A percentile compares a stretch with the other conserved stretches of the same genome.
These are phyloP conservation scores for Yamadazyma akitaensis DNA, from an alignment of 805 yeast genomes.

Conservation along the genomic window DNA sequence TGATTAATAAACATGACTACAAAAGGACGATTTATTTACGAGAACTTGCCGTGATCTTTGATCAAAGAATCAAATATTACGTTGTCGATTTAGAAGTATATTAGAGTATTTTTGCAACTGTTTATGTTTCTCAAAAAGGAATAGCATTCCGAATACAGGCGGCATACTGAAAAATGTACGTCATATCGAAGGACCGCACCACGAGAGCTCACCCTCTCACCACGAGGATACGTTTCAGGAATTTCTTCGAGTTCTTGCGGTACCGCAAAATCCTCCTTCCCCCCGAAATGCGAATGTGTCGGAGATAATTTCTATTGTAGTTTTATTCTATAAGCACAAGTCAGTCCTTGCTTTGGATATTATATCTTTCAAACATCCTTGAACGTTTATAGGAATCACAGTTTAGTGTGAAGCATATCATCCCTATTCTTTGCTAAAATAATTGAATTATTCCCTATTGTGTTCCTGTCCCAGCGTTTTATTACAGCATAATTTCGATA, in stretches of 20 bases:
- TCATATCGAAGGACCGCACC: background rate
- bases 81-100: too few relatives aligned
- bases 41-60: too few relatives aligned
- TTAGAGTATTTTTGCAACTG: background rate
- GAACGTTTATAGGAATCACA: background rate
- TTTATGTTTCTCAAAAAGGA: background rate
- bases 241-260: background rate
- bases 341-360: background rate
- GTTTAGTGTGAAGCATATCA: background rate
- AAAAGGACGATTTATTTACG: too few relatives aligned
- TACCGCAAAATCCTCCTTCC: background rate
- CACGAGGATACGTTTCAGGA: background rate
- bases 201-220: background rate
- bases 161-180: too few relatives aligned
- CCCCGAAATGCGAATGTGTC: slow-evolving; percentile 3
- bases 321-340: background rate
- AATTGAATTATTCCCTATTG: background rate
- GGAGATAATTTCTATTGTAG: slow-evolving; percentile 4
- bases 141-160: background rate
- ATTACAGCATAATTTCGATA: background rate
- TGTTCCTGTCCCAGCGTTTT: background rate
- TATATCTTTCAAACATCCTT: background rate
- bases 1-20: too few relatives aligned
- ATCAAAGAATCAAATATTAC: too few relatives aligned
- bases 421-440: background rate